These are phyloP conservation scores for Bipolaris victoriae DNA, from an alignment of 2,329 filamentous ascomycete genomes.

Conservation along the genomic window DNA sequence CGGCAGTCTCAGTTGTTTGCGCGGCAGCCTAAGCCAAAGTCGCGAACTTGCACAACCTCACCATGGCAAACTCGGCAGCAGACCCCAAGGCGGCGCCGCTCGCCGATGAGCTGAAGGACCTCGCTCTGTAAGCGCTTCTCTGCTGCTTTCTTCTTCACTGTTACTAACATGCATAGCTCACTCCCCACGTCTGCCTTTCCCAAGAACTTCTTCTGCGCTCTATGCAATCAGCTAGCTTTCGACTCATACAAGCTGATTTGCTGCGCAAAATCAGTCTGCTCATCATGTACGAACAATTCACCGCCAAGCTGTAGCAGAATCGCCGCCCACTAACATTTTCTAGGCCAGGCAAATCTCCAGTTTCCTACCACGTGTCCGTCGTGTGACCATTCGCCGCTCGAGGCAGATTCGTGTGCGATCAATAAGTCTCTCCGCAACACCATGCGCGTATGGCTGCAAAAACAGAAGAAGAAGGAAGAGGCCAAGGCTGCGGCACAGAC, in stretches of 20 bases:
- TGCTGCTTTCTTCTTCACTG: too few relatives aligned
- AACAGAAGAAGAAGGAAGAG: constrained; percentile 71
- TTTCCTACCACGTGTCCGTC: constrained; percentile 84
- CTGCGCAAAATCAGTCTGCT: constrained; percentile 94
- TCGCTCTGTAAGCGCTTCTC: constrained; percentile 33
- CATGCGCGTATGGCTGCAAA: constrained; percentile 87
- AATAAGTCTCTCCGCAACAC: constrained; percentile 93
- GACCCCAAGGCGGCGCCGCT: constrained; percentile 44
- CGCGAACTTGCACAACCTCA: constrained; percentile 26
- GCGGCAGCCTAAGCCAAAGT: constrained; percentile 31
- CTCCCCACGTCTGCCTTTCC: constrained; percentile 84
- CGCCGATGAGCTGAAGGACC: constrained; percentile 42
- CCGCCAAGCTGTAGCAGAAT: neutral
- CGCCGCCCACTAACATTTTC: constrained; percentile 11
- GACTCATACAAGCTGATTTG: constrained; percentile 92
- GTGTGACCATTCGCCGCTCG: constrained; percentile 89
- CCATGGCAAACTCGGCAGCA: constrained; percentile 36
- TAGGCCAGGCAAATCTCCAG: constrained; percentile 54
- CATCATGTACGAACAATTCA: constrained; percentile 71
- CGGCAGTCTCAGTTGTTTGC: constrained; percentile 19
- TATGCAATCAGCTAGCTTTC: constrained; percentile 87
- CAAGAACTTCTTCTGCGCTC: constrained; percentile 93
- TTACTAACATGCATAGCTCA: constrained; percentile 61
- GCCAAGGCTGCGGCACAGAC: constrained; percentile 41
- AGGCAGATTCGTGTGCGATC: constrained; percentile 82